phyloP scores from a whole-genome alignment of 2,329 filamentous ascomycete genomes.

The Alternaria sp. region DNA sequence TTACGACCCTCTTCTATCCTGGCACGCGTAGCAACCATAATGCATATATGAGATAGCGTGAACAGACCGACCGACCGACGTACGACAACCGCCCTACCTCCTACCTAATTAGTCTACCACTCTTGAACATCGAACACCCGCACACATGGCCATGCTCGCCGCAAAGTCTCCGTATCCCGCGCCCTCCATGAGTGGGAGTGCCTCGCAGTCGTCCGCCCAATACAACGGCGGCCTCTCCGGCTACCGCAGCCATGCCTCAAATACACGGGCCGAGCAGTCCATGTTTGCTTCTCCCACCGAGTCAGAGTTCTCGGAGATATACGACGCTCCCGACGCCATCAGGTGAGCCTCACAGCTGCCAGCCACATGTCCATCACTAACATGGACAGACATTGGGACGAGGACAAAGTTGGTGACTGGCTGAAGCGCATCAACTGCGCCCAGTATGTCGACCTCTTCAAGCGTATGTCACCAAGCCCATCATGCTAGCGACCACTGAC shows the following conservation, averaged over 20 bases:
- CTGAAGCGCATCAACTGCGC: conserved; percentile 88
- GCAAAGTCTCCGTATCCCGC: conserved; percentile 74
- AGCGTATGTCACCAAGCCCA: conserved; percentile 52
- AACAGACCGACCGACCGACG: conserved; percentile 5
- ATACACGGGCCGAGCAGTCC: conserved; percentile 53
- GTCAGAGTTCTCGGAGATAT: conserved; percentile 84
- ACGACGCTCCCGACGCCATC: conserved; percentile 71
- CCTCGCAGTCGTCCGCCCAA: conserved; percentile 42
- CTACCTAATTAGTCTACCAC: conserved; percentile 3
- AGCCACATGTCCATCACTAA: conserved; percentile 17
- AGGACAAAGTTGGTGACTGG: conserved; percentile 90
- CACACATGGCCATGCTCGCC: conserved; percentile 76
- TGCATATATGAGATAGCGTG: conserved; percentile 21
- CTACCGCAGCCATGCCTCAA: conserved; percentile 46
- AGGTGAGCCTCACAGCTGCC: conserved; percentile 37
- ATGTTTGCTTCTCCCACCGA: conserved; percentile 83
- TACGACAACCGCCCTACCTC: conserved; percentile 1
- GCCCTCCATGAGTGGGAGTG: conserved; percentile 52
- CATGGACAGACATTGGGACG: conserved; percentile 72
- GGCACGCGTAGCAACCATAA: conserved; percentile 16
- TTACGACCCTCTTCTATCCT: conserved; percentile 3
- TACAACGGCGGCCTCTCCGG: conserved; percentile 43
- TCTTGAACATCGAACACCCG: background rate
- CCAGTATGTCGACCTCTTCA: conserved; percentile 91
- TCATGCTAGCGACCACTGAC: conserved; percentile 20